Conservation (phyloP, 2,329 filamentous ascomycete species). For the Hymenoscyphus occultus region DNA sequence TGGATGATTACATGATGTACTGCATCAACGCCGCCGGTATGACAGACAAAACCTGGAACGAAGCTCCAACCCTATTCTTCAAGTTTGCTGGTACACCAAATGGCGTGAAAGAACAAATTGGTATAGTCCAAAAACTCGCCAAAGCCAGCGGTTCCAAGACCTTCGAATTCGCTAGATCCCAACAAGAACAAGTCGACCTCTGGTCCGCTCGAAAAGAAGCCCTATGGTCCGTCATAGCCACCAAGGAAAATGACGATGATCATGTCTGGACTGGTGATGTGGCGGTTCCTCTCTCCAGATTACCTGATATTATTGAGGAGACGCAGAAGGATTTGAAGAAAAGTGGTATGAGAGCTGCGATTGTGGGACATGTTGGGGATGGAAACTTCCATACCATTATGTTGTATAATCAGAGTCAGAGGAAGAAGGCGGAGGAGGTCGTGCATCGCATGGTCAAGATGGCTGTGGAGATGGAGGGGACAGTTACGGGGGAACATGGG, state of each 20-base stretch:
- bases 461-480: slow-evolving; percentile 80
- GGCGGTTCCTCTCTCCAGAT: slow-evolving; percentile 72
- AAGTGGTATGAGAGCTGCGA: slow-evolving; percentile 57
- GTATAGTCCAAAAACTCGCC: slow-evolving; percentile 62
- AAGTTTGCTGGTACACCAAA: slow-evolving; percentile 72
- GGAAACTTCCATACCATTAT: slow-evolving; percentile 74
- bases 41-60: slow-evolving; percentile 66
- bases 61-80: slow-evolving; percentile 77
- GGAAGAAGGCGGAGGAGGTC: slow-evolving; percentile 63
- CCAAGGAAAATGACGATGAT: slow-evolving; percentile 57
- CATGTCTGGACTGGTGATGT: slow-evolving; percentile 85
- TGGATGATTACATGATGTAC: slow-evolving; percentile 87
- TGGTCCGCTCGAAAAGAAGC: slow-evolving; percentile 85
- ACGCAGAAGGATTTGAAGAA: slow-evolving; percentile 61
- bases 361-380: slow-evolving; percentile 73
- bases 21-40: slow-evolving; percentile 64
- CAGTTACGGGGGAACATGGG: slow-evolving; percentile 81
- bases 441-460: slow-evolving; percentile 84
- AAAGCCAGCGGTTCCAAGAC: slow-evolving; percentile 58
- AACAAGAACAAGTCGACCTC: slow-evolving; percentile 70
- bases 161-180: slow-evolving; percentile 73
- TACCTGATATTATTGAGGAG: slow-evolving; percentile 75
- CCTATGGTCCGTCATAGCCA: slow-evolving; percentile 74
- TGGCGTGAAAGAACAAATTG: slow-evolving; percentile 76
- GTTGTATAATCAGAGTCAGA: slow-evolving; percentile 65